These are phyloP conservation scores for Trypanosoma avium DNA, from an alignment of 208 protist species.

Conservation along the genomic window DNA sequence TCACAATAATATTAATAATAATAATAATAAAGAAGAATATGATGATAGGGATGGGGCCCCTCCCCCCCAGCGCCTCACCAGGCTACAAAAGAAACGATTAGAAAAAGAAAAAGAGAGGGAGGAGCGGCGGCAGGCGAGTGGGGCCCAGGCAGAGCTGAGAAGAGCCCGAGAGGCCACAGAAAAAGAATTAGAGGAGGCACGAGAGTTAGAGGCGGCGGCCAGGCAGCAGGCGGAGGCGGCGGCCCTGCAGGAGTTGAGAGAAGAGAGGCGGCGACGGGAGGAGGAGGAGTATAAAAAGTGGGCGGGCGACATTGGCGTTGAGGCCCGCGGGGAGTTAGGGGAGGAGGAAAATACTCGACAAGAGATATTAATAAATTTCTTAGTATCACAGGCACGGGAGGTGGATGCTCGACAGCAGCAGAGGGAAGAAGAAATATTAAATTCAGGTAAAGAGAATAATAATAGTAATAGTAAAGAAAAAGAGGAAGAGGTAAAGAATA, in stretches of 20 bases:
- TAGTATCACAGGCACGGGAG: conserved; percentile 31
- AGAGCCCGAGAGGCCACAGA: conserved; percentile 13
- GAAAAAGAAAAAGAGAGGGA: conserved; percentile 56
- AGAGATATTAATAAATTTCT: conserved; percentile 29
- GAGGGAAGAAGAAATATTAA: background rate
- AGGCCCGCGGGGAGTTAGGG: conserved; percentile 66
- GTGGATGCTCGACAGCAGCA: conserved; percentile 27
- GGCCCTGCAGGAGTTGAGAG: conserved; percentile 60
- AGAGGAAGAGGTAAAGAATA: conserved; percentile 21
- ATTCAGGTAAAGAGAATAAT: background rate
- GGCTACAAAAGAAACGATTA: conserved; percentile 63
- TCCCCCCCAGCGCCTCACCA: conserved; percentile 32
- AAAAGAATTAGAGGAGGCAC: conserved; percentile 29
- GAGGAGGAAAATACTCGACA: conserved; percentile 44
- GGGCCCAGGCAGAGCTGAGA: background rate
- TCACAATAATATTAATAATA: background rate
- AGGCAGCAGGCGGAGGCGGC: conserved; percentile 34
- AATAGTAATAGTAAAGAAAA: background rate
- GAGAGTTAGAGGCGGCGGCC: conserved; percentile 32
- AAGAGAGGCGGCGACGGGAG: conserved; percentile 48
- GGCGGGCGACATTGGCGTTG: conserved; percentile 58
- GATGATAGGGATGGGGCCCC: conserved; percentile 16
- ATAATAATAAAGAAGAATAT: background rate
- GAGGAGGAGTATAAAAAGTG: conserved; percentile 73
- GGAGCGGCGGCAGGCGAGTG: conserved; percentile 39